Evolutionary conservation across 176 grass and related monocot species (phyloP), one percentile per base, ranked within the genome.

Genomic region (Oryza australiensis): DNA sequence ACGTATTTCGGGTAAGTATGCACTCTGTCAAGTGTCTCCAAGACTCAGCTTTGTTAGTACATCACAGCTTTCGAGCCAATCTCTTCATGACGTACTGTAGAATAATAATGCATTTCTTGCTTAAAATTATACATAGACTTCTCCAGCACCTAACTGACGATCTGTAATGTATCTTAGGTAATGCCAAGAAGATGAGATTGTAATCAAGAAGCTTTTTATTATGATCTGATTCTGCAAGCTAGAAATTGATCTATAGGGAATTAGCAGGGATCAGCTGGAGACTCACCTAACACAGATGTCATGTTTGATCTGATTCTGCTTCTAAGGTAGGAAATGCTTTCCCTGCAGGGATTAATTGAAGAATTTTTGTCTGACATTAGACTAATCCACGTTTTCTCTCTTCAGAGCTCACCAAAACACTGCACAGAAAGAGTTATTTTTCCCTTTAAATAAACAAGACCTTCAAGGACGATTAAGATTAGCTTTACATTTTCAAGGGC

Each of bases 291-390:
- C 49, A 33, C 67, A 33, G 73, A 82, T 77, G 83, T 5, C 83
- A 30, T 86, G 67, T n/a, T 78, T 74, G 88, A 90, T 90, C 78
- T 90, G 15, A 86, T 90, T 90, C 83, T 63, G 13, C 0, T 68
- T 82, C 46, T 73, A 28, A 62, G 73, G 73, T 33, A 13, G 82
- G 15, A 72, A 62, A 38, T 28, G 65, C 22, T n/a, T n/a, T 28
- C 11, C 49, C 26, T 27, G n/a, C 48, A 23, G 55, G 33, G 33
- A 80, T 27, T 35, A n/a, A 26, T 32, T 23, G 24, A 23, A 37
- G 16, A 73, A 66, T 82, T 33, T 1, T 73, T 73, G 79, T 78
- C 79, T 86, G 88, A 74, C 86, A 16, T 68, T 72, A 0, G 9
- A 59, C 27, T 62, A 86, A 89, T 82, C 83, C 88, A 86, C 78